Base-by-base conservation (phyloP, 2,329 filamentous ascomycete species). In the Elsinoe perseae region DNA sequence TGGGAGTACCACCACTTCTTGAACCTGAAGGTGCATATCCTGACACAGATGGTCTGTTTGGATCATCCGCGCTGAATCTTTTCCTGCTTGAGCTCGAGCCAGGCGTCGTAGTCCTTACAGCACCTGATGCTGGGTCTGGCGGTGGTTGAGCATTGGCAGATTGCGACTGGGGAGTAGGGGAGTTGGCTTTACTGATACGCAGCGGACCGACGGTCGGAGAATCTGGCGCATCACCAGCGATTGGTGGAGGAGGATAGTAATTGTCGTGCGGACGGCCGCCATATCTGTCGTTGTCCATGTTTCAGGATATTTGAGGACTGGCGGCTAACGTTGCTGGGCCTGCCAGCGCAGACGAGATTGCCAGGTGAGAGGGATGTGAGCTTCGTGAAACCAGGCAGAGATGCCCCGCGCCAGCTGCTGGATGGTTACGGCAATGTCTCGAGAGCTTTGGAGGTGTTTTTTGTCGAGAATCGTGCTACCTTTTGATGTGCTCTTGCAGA, bases 151-250 rank as follows among this genome's bases (percentile, higher is more conserved):
- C 66, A 84, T 72, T 55, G 9, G 56, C 64, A 66, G 69, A 65
- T 65, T 65, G 76, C 50, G 80, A 81, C 64, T 82, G 81, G 46
- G 72, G 73, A 58, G 72, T 69, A 62, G 66, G 72, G 50, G 77
- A 73, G 64, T 83, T 81, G 57, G 85, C 83, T 71, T 95, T 95
- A 75, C 85, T 85, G 69, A 95, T 95, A 66, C 89, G 83, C 72
- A 95, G 73, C 59, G 90, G 90, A 65, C 87, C 87, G 63, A 95
- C 81, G 16, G 87, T 88, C 57, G 89, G 87, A 65, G 87, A 89
- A 65, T 89, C 83, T 44, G 72, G 70, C 10, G 55, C 57, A 56
- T 71, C 73, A 52, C 70, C 64, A 43, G 56, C 44, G 30, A 36
- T 36, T 23, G 42, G 42, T 61, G 53, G 65, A 66, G n/a, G 71